These are phyloP conservation scores for Candida wancherniae DNA, from an alignment of 805 yeast species.

Conservation along the genomic window DNA sequence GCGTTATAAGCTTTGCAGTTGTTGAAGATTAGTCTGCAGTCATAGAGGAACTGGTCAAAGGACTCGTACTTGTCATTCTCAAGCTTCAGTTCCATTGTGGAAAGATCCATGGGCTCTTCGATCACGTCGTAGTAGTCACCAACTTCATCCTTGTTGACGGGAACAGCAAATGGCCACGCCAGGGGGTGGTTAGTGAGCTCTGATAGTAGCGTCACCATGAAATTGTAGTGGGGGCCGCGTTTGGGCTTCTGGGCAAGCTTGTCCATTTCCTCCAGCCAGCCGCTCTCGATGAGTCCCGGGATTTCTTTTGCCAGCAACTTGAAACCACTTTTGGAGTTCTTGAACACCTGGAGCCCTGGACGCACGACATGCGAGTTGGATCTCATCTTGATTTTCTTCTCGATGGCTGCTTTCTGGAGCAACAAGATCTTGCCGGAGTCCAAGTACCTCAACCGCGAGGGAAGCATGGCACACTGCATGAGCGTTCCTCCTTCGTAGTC, in stretches of 20 bases:
- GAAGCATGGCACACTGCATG: constrained; percentile 96
- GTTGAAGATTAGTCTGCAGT: constrained; percentile 77
- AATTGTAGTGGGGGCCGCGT: constrained; percentile 89
- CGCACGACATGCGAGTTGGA: constrained; percentile 77
- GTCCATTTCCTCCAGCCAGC: constrained; percentile 99
- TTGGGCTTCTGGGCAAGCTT: constrained; percentile 92
- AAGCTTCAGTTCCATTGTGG: constrained; percentile 90
- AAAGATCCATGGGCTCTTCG: constrained; percentile 96
- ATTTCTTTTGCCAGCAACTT: constrained; percentile 46
- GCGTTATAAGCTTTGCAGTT: constrained; percentile 92
- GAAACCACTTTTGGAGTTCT: constrained; percentile 50
- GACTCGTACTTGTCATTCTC: constrained; percentile 89
- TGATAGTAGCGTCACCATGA: constrained; percentile 81
- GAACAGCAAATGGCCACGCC: constrained; percentile 95
- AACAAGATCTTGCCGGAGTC: constrained; percentile 83
- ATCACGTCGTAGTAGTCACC: constrained; percentile 95
- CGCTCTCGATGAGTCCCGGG: constrained; percentile 90
- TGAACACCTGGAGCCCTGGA: constrained; percentile 74
- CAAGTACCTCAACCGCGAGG: constrained; percentile 71
- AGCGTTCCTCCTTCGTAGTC: constrained; percentile 98
- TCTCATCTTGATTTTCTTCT: constrained; percentile 72
- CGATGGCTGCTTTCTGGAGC: constrained; percentile 87
- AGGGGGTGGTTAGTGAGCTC: constrained; percentile 94
- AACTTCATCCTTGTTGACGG: constrained; percentile 91
- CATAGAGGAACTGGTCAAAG: constrained; percentile 88